Base-by-base conservation (phyloP, 805 yeast genomes). In the Wickerhamiella cacticola region DNA sequence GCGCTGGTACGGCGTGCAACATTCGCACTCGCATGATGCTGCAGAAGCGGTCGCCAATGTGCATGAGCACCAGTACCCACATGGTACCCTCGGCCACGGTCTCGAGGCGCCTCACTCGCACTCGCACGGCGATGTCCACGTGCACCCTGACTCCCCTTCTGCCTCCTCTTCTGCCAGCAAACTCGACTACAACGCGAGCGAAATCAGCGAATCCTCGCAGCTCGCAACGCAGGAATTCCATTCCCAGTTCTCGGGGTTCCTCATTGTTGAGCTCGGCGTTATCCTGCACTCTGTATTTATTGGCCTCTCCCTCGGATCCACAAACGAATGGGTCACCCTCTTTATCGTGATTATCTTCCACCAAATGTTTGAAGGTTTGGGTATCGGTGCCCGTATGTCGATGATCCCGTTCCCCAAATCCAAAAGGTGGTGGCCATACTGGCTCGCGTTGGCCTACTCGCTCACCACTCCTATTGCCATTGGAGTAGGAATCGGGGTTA, bases 361-460 rank as follows among this genome's bases (percentile, higher is more conserved):
- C 64, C 89, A 82, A 63, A 70, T 77, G 59, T 82, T 82, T 58
- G 89, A 82, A 67, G 89, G 89, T 53, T 70, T 82, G 46, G 89
- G 89, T 56, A 70, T 81, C 53, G 88, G 89, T 29, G 71, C 87
- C 9, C 72, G 92, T 60, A 63, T 79, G 41, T 75, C 82, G 2
- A 69, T 71, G 33, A 74, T 78, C 15, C 67, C 69, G 2, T 80
- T 80, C 75, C 80, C 81, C 12, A 49, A 56, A 16, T 29, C 51
- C n/a, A 67, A 63, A 52, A 59, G 66, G 47, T 71, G 71, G 68
- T 63, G 74, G 39, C 82, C 82, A 3, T 78, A 73, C 63, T 52
- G 66, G 1, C 61, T 76, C 49, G 74, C 74, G 39, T 13, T 68
- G 22, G 76, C 66, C 10, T 79, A 74, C 56, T 70, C 76, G 9